Evolutionary conservation across 805 yeast genomes (phyloP), one percentile per base, ranked within the genome.

Genomic region (Lachancea sp.): DNA sequence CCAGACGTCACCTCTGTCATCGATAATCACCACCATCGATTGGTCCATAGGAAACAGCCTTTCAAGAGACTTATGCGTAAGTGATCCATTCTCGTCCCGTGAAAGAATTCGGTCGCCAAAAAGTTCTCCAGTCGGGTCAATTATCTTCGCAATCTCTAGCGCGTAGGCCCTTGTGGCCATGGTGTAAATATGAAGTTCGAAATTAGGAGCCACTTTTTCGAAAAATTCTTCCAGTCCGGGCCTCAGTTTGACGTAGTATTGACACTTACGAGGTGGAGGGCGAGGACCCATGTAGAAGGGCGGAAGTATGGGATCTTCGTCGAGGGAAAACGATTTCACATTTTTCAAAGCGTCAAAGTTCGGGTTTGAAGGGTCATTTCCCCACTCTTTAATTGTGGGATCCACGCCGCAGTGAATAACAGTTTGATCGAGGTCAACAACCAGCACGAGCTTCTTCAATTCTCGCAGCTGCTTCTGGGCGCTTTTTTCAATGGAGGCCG

Each of bases 1-100:
- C 98, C 98, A 92, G 16, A 92, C 98, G 61, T 92, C 98, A 2
- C 97, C 98, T 58, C 98, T 75, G 61, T 92, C 98, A 61, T 92
- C 98, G 45, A 92, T 92, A 34, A 92, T 81, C 2, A 85, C 92
- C 23, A 92, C 98, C 95, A 92, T 83, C 13, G 95, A 82, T 18
- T 95, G 95, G 50, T 90, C 96, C 2, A 90, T 95, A 0, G 98
- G 98, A 54, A 92, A 92, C 41, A 92, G 69, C 46, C 97, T 70
- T 54, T 83, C 81, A 45, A 92, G 68, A 26, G 90, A 85, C 57
- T 92, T 92, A 50, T 85, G 95, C 2, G 96, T 82, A 46, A 90
- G 64, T 5, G 88, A 83, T 0, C 97, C 97, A 61, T 95, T 85
- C 56, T 92, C 97, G 60, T 92, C 97, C 56, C 98, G 70, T 35